Evolutionary conservation across 1,284 basidiomycete species (phyloP), one percentile per base, ranked within the genome.

Genomic region (Vanrija sp.): DNA sequence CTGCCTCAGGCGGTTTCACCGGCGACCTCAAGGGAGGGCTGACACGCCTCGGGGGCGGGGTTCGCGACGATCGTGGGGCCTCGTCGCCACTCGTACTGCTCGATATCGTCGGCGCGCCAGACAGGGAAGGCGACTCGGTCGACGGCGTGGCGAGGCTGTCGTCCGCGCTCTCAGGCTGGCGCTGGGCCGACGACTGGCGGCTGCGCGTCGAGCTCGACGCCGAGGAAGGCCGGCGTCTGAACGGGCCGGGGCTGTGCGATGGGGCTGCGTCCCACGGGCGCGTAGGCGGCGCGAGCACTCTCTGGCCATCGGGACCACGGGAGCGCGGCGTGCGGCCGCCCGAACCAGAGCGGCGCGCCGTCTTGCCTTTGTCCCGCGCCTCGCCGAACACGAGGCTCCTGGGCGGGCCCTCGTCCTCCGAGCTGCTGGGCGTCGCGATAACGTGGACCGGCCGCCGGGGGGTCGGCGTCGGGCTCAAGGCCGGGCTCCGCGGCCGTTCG

Each of bases 401-500:
- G 10, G 68, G 64, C 1, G 71, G 71, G 15, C 49, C 65, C 10
- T 67, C 67, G 22, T 68, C 68, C 35, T 68, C 66, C n/a, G 24
- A 36, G 37, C 51, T 49, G 47, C 49, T 51, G 9, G 16, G 22
- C 20, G 9, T 20, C 37, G 42, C 22, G n/a, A 31, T 31, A 2
- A 31, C 31, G 45, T 43, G 50, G 38, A 43, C 47, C 4, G n/a
- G 52, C 14, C 19, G 37, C 27, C n/a, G 46, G 16, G 56, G 51
- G 8, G 62, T 66, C 5, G 62, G 66, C 35, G 53, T 63, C 14
- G 46, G 58, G 16, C 27, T 45, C 6, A 25, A 51, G 16, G 55
- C 60, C 25, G 50, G 57, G 16, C 51, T 52, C 9, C 25, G 42
- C 14, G 49, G 19, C 2, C 37, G 22, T 10, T 31, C 31, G 4